These are phyloP conservation scores for Saccharomyces hybrid DNA, from an alignment of 1,139 yeast species.

Conservation along the genomic window DNA sequence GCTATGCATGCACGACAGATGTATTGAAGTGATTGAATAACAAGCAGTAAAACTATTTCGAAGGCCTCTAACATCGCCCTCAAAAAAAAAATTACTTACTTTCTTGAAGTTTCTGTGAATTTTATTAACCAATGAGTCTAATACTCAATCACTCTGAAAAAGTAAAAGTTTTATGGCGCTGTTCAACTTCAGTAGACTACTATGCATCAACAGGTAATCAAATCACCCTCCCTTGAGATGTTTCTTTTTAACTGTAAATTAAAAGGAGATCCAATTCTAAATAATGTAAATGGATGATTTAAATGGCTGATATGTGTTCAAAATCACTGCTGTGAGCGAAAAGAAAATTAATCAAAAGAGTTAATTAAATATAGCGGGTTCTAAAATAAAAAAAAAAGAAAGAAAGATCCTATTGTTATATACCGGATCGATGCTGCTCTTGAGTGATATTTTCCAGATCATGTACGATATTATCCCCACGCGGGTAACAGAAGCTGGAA, in stretches of 20 bases:
- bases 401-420: not conserved
- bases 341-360: too few species aligned
- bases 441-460: not conserved
- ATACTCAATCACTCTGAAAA: not conserved
- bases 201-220: not conserved
- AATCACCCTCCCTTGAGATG: not conserved
- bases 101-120: not conserved
- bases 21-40: conserved; percentile 1
- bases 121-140: not conserved
- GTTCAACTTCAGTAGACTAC: not conserved
- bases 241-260: not conserved
- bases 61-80: not conserved
- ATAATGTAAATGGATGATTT: not conserved
- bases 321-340: not conserved
- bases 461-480: not conserved
- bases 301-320: not conserved
- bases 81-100: not conserved
- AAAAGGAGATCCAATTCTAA: not conserved
- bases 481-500: not conserved
- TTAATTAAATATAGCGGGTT: not conserved
- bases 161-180: not conserved
- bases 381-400: not conserved
- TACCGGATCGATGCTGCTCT: not conserved
- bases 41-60: not conserved
- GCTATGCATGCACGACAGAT: conserved; percentile 4